phyloP scores from a whole-genome alignment of 108 stramenopile genomes.

The Mediolabrus comicus region DNA sequence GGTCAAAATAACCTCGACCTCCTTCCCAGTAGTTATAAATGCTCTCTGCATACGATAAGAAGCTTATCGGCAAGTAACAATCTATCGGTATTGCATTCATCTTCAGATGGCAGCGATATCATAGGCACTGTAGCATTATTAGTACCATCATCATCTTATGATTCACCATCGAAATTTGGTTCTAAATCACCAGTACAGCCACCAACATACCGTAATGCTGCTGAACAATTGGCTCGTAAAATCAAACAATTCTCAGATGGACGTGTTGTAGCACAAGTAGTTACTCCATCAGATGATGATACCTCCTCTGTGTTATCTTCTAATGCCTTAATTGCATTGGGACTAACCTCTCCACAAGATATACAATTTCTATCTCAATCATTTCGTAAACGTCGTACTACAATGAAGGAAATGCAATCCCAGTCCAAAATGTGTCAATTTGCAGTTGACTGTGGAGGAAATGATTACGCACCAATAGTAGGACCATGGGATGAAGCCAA shows the following conservation, averaged over 20 bases:
- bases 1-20: too few relatives aligned
- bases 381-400: conserved; percentile 36
- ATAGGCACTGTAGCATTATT: conserved; percentile 45
- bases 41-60: too few relatives aligned
- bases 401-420: conserved; percentile 3
- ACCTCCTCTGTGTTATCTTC: conserved; percentile 23
- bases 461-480: conserved; percentile 48
- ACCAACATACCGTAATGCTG: conserved; percentile 51
- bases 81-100: background rate
- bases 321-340: conserved; percentile 62
- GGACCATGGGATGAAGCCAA: conserved; percentile 61
- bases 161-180: conserved; percentile 56
- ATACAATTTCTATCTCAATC: conserved; percentile 27
- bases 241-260: conserved; percentile 63
- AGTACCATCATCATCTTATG: conserved; percentile 16
- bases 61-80: background rate
- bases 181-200: conserved; percentile 47
- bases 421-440: conserved; percentile 55
- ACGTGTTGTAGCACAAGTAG: conserved; percentile 36
- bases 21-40: too few relatives aligned
- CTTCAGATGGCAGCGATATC: background rate
- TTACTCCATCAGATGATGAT: conserved; percentile 21
- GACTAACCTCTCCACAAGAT: conserved; percentile 46
- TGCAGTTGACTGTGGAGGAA: conserved; percentile 54
- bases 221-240: conserved; percentile 59